Percentiles rank a stretch among this genome's conserved stretches.
These are phyloP conservation scores for Diaporthe nobilis DNA, from an alignment of 2,329 filamentous ascomycete species.

Conservation along the genomic window DNA sequence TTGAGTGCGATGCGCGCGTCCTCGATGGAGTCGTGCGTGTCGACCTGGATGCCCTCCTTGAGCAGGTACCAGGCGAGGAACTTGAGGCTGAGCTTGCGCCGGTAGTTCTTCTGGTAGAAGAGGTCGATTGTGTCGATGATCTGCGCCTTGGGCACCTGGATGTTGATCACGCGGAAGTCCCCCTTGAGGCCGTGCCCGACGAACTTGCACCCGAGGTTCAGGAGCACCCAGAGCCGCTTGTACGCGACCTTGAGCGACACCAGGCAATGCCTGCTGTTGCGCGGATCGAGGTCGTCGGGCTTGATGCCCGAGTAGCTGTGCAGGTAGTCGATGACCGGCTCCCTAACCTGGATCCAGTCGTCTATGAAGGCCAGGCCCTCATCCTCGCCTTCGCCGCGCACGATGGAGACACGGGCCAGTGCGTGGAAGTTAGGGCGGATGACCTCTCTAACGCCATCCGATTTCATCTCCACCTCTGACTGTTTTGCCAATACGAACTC, in stretches of 20 bases:
- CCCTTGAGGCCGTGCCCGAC: slow-evolving; percentile 94
- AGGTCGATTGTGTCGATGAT: slow-evolving; percentile 95
- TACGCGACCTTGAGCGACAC: slow-evolving; percentile 92
- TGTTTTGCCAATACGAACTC: slow-evolving; percentile 96
- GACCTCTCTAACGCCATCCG: slow-evolving; percentile 91
- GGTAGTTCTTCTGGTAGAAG: slow-evolving; percentile 85
- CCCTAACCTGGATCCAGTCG: slow-evolving; percentile 93
- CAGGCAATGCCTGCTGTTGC: slow-evolving; percentile 84
- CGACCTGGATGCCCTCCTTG: slow-evolving; percentile 93
- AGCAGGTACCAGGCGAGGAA: slow-evolving; percentile 94
- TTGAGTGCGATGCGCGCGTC: slow-evolving; percentile 92
- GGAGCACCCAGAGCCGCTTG: slow-evolving; percentile 97
- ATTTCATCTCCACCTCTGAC: slow-evolving; percentile 96
- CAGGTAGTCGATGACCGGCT: slow-evolving; percentile 94
- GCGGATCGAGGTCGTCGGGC: slow-evolving; percentile 84
- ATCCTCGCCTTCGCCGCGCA: slow-evolving; percentile 82
- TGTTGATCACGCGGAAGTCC: slow-evolving; percentile 98
- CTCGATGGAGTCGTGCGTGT: slow-evolving; percentile 95
- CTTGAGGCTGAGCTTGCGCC: slow-evolving; percentile 89
- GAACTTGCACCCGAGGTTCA: slow-evolving; percentile 95
- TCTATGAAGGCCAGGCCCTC: slow-evolving; percentile 94
- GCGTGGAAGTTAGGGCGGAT: slow-evolving; percentile 92
- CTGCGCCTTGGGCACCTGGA: slow-evolving; percentile 90
- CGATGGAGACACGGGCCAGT: slow-evolving; percentile 91
- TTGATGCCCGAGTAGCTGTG: slow-evolving; percentile 95